Base-by-base conservation (phyloP, 495 filamentous ascomycete species). In the Penicillium egyptiacum region DNA sequence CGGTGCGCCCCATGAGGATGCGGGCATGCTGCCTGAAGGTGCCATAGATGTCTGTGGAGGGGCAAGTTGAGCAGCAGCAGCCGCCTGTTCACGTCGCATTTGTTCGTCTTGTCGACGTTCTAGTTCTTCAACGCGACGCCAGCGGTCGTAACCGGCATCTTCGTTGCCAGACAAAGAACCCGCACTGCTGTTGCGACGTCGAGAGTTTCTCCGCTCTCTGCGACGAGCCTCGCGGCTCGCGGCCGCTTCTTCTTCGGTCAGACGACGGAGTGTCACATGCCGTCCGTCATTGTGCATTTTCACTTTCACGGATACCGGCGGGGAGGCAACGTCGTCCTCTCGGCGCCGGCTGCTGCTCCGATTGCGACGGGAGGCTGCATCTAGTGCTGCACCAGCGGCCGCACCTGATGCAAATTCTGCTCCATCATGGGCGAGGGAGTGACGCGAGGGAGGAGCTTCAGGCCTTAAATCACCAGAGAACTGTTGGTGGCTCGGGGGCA, bases 171-270 rank as follows among this genome's bases (percentile, higher is more conserved):
- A 78, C 4, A 79, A 59, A 2, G 77, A 76, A 53, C 77, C 79
- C 2, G 62, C 73, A 44, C 79, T 81, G 30, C 73, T 74, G 39
- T 65, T 68, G 49, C 77, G 70, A 42, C 72, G 73, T 10, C 74
- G 71, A 2, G 76, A 78, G 40, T 57, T 73, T 33, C 74, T 60
- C 53, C 72, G 72, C 52, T 77, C 77, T 48, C 74, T 63, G 9
- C 83, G 75, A 41, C 81, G 74, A 12, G 79, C 76, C 57, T 83
- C 81, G 40, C 85, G 80, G 43, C 78, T 80, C 12, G 81, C 82
- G 11, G 83, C 86, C 4, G 88, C 87, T 79, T 96, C 91, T 68
- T 91, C 84, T 59, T 93, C 90, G 8, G 87, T 90, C 12, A 96
- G 73, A 26, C 88, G 80, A 22, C 90, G 83, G 19, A 96, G 78